Percentiles rank a stretch among this genome's conserved stretches.
phyloP scores from a whole-genome alignment of 495 filamentous ascomycete species.

The Diplogelasinospora grovesii region DNA sequence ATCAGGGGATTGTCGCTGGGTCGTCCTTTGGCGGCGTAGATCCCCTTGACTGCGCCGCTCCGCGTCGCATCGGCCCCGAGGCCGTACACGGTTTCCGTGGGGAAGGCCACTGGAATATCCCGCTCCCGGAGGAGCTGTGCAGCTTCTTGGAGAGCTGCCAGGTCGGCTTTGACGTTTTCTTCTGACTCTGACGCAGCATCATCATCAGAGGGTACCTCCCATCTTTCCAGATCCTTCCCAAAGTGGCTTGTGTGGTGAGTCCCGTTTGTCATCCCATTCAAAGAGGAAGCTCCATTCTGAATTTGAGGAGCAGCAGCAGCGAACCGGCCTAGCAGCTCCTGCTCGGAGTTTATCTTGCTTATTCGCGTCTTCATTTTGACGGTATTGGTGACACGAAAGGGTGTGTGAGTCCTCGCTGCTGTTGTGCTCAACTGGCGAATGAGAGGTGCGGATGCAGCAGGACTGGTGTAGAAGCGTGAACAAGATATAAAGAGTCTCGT shows the following conservation, averaged over 20 bases:
- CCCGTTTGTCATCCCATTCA: not conserved
- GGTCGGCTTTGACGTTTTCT: constrained; percentile 3
- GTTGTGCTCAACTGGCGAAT: too few species aligned
- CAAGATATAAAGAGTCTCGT: too few species aligned
- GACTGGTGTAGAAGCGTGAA: too few species aligned
- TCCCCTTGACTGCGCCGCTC: constrained; percentile 75
- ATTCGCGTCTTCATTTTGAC: constrained; percentile 29
- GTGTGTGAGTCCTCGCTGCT: too few species aligned
- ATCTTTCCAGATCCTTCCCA: constrained; percentile 3
- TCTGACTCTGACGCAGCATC: not conserved
- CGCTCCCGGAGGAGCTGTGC: constrained; percentile 54
- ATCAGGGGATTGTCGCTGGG: constrained; percentile 95
- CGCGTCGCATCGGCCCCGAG: constrained; percentile 91
- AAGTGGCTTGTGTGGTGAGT: too few species aligned
- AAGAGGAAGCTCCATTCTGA: too few species aligned
- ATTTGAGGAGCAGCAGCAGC: not conserved
- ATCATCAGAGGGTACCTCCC: constrained; percentile 1
- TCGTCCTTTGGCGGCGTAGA: constrained; percentile 83
- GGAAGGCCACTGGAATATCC: constrained; percentile 82
- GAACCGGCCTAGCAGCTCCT: constrained; percentile 18
- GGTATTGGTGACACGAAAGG: too few species aligned
- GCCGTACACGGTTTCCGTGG: constrained; percentile 97
- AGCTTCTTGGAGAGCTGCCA: constrained; percentile 40
- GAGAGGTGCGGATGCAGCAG: too few species aligned
- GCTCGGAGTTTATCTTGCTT: constrained; percentile 19